Percentiles rank a stretch among this genome's conserved stretches.
phyloP scores from a whole-genome alignment of 305 asterid species.

The Fraxinus nigra region DNA sequence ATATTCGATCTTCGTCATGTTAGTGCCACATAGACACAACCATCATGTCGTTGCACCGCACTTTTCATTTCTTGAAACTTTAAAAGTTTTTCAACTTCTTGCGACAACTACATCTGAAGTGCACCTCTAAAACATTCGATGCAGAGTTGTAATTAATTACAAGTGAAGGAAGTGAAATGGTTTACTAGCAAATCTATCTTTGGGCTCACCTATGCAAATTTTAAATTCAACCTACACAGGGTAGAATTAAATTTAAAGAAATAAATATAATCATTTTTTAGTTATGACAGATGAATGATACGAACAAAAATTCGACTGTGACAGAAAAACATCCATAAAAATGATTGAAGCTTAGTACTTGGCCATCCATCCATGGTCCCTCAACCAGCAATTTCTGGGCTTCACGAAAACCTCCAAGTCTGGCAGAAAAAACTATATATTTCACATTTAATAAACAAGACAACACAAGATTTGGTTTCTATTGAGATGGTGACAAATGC shows the following conservation, averaged over 20 bases:
- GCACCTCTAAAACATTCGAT: background rate
- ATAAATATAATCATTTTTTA: background rate
- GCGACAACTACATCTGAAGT: background rate
- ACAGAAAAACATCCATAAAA: conserved; percentile 21
- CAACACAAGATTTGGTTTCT: conserved; percentile 28
- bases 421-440: conserved; percentile 42
- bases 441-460: conserved; percentile 13
- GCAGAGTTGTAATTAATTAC: background rate
- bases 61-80: background rate
- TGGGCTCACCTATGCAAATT: background rate
- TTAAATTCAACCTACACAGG: background rate
- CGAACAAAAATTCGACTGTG: conserved; percentile 21
- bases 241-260: no score
- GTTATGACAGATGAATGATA: background rate
- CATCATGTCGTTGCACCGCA: background rate
- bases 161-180: background rate
- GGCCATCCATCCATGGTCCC: conserved; percentile 32
- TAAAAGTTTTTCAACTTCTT: background rate
- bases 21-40: background rate
- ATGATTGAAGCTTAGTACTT: background rate
- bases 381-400: conserved; percentile 44
- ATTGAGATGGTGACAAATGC: conserved; percentile 57
- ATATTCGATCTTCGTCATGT: background rate
- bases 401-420: conserved; percentile 29
- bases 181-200: background rate